These are phyloP conservation scores for Phytophthora tentaculata DNA, from an alignment of 352 stramenopile genomes.

Conservation along the genomic window DNA sequence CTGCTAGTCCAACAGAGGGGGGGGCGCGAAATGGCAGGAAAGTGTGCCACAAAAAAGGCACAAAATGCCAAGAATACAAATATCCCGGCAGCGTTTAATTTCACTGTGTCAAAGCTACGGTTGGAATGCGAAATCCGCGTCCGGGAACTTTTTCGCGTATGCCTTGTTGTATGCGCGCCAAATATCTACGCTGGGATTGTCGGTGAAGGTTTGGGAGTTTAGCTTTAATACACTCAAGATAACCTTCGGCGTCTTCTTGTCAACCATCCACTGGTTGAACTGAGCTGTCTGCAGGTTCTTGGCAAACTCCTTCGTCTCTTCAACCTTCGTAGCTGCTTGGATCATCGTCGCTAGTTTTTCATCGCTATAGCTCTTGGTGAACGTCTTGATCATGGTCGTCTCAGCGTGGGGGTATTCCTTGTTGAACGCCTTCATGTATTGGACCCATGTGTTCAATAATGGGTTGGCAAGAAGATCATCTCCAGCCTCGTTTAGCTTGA, in stretches of 20 bases:
- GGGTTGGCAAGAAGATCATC: slow-evolving; percentile 9
- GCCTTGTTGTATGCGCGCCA: slow-evolving; percentile 23
- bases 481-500: slow-evolving; percentile 9
- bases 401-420: background rate
- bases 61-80: no score
- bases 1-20: no score
- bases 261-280: slow-evolving; percentile 20
- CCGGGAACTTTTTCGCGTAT: background rate
- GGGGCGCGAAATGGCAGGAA: no score
- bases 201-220: background rate
- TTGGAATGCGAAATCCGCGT: no score
- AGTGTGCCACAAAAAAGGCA: no score
- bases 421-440: slow-evolving; percentile 21
- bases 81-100: no score
- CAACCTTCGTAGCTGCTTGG: background rate
- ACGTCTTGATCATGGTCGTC: slow-evolving; percentile 19
- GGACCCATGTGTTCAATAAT: background rate
- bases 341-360: slow-evolving; percentile 20
- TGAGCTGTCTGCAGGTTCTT: slow-evolving; percentile 17
- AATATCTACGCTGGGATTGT: slow-evolving; percentile 2
- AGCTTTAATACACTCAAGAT: no score
- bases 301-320: background rate
- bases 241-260: background rate
- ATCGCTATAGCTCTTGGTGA: slow-evolving; percentile 26
- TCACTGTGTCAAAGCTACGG: no score